Evolutionary conservation across 345 rosid species (phyloP), one percentile per base, ranked within the genome.

Genomic region (Arabis hirsuta): DNA sequence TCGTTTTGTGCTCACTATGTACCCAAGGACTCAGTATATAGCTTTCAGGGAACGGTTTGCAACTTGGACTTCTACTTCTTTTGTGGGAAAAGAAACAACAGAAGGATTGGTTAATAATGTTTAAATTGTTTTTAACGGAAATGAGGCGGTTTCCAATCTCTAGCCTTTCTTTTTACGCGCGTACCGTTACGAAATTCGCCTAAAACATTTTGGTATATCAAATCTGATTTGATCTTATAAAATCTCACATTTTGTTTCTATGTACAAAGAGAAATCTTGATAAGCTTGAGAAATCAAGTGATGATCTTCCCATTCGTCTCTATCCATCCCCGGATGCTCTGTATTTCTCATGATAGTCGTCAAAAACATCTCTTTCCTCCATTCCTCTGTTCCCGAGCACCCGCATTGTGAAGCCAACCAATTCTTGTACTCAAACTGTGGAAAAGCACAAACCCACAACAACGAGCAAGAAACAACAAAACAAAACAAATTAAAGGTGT

Each of bases 301-400:
- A 16, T 86, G 51, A 66, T 82, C 91, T 8, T 78, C 87, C 90
- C 85, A 85, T 70, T 80, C 79, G 7, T 88, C 89, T 10, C 88
- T 78, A 43, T 81, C 83, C 1, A 73, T 74, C 16, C 78, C 79
- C 7, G 84, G 84, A 8, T 69, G 47, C 12, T 4, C 11, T 0
- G 0, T 54, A 57, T 0, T 47, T 20, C 20, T 68, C 32, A 71
- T 19, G 4, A 27, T 9, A 13, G 26, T n/a, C 2, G 32, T 29
- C 2, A 0, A 0, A 56, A 22, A 81, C 86, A 85, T 83, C 39
- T 76, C 29, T 64, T 58, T 70, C 78, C 84, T 83, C 93, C 96
- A 86, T 32, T 76, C 84, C 48, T 84, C 89, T 3, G 74, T 20
- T 16, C 67, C 72, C 27, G 45, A 59, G 48, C 66, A 67, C 10